A percentile compares a stretch with the other conserved stretches of the same genome.
Conservation (phyloP, 1,284 basidiomycete species). For the Jaminaea rosea region DNA sequence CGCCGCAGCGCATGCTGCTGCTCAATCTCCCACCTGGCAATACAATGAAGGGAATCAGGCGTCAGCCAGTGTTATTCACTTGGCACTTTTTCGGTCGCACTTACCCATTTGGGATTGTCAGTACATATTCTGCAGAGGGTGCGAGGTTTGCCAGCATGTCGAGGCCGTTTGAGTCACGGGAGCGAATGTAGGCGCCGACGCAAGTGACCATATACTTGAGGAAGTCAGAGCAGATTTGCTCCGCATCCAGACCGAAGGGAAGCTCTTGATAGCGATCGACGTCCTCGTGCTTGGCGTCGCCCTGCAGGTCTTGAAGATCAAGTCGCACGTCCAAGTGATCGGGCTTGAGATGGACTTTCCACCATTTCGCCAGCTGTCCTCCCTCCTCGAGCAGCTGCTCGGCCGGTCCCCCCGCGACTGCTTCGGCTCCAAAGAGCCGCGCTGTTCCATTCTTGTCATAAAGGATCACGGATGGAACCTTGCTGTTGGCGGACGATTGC, state of each 20-base stretch:
- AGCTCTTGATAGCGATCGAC: constrained; percentile 3
- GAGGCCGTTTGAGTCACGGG: constrained; percentile 2
- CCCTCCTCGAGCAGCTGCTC: constrained; percentile 5
- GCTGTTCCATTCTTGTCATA: constrained; percentile 6
- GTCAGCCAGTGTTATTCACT: too few relatives aligned
- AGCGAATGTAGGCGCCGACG: constrained; percentile 5
- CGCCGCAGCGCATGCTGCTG: constrained; percentile 7
- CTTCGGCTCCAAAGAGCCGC: constrained; percentile 9
- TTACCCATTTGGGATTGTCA: constrained; percentile 11
- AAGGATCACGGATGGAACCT: constrained; percentile 7
- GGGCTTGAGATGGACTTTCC: constrained; percentile 9
- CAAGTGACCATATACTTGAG: constrained; percentile 9
- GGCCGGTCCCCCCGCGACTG: constrained; percentile 2
- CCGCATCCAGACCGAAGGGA: constrained; percentile 6
- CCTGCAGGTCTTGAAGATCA: not conserved
- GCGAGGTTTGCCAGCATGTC: constrained; percentile 4
- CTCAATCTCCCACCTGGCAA: constrained; percentile 8
- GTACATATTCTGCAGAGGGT: constrained; percentile 7
- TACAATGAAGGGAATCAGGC: too few relatives aligned
- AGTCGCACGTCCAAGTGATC: constrained; percentile 4
- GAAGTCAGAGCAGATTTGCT: constrained; percentile 6
- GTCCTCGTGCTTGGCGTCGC: too few relatives aligned
- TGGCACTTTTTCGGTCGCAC: too few relatives aligned
- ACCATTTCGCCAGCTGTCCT: constrained; percentile 7
- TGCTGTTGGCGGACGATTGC: constrained; percentile 3